Base-by-base conservation (phyloP, 2,329 filamentous ascomycete genomes). In the Trichocomaceae sp. region DNA sequence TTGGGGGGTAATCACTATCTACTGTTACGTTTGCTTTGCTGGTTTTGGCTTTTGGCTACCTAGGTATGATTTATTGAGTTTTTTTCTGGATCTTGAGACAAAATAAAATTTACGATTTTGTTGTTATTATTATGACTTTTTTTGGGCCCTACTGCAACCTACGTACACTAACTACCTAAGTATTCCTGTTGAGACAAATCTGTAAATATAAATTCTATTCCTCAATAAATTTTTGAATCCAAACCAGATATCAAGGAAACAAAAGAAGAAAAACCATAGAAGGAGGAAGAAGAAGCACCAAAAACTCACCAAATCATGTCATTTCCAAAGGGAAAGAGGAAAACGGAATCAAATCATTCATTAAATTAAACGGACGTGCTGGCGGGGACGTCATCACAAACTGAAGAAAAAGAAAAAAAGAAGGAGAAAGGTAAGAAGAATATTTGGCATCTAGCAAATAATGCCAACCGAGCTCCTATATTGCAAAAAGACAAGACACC, bases 401-500 rank as follows among this genome's bases (percentile, higher is more conserved):
- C 42, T 45, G 49, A 50, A 42, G 29, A 29, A 35, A 37, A n/a
- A 47, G 42, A 47, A 45, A 47, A 47, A 3, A 39, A 45, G 39
- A 33, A 37, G 33, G 13, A 47, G 51, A 31, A 37, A 53, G 20
- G 46, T 35, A n/a, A n/a, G n/a, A 52, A 54, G 17, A 49, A 19
- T 37, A 49, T 26, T 42, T 3, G 22, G 37, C 8, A 54, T 54
- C 31, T 45, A 29, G 51, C 44, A 54, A 50, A 54, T 54, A 42
- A 50, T 49, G 46, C 52, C 52, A 46, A 50, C 35, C 52, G 23
- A 47, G 50, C 33, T 42, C 52, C 47, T 54, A 50, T 50, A 49
- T 54, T 50, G 46, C 35, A 54, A 44, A 22, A n/a, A n/a, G n/a
- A n/a, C n/a, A n/a, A 50, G 37, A 50, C 45, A 50, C 47, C 45